phyloP scores from a whole-genome alignment of 495 filamentous ascomycete genomes.

The Articulospora tetracladia region DNA sequence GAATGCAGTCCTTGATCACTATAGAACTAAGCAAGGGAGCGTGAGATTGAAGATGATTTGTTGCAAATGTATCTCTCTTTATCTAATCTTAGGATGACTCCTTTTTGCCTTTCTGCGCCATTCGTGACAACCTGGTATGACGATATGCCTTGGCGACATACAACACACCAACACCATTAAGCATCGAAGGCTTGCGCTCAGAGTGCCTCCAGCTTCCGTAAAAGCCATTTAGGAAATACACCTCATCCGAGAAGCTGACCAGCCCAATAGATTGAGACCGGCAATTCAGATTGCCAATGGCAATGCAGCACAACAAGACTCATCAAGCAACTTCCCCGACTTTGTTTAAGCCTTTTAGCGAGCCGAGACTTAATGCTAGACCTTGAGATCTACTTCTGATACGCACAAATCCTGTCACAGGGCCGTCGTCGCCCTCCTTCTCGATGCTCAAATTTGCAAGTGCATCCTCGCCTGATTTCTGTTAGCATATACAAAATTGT shows the following conservation, averaged over 20 bases:
- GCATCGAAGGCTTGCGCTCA: background rate
- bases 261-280: background rate
- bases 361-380: slow-evolving; percentile 88
- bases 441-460: slow-evolving; percentile 97
- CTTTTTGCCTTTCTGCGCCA: slow-evolving; percentile 25
- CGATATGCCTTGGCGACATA: slow-evolving; percentile 4
- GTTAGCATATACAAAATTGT: slow-evolving; percentile 19
- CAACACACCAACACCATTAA: background rate
- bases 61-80: background rate
- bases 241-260: background rate
- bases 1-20: no score
- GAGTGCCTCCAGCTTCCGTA: background rate
- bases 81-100: slow-evolving; percentile 8
- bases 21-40: no score
- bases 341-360: slow-evolving; percentile 92
- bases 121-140: slow-evolving; percentile 14
- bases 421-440: slow-evolving; percentile 92
- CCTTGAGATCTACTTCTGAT: slow-evolving; percentile 98
- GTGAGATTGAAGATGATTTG: background rate
- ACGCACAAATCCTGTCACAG: slow-evolving; percentile 96
- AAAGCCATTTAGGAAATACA: background rate
- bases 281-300: background rate
- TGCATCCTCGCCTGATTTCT: slow-evolving; percentile 85
- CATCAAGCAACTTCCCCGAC: slow-evolving; percentile 42
- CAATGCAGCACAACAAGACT: background rate